Evolutionary conservation across 177 flowering plant species (phyloP).

Genomic region (Vitis hybrid): DNA sequence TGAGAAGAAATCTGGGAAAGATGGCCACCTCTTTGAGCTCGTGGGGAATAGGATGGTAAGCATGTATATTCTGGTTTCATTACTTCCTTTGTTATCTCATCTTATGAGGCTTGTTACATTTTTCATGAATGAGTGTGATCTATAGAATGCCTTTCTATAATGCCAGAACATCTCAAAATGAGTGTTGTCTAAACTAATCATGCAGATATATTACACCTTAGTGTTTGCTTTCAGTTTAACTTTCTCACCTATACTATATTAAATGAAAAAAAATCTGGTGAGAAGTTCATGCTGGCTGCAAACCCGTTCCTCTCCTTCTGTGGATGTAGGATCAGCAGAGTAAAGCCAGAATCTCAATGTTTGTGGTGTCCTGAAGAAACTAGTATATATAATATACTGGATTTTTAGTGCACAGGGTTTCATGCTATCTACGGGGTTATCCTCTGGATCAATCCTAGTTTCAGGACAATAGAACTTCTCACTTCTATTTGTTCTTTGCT

Average conservation of each 20-base stretch:
- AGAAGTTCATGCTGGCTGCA: neutral
- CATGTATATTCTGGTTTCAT: neutral
- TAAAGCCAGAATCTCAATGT: neutral
- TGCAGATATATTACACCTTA: no score
- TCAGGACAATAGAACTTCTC: no score
- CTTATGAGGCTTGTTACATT: neutral
- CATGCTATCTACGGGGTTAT: no score
- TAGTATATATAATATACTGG: no score
- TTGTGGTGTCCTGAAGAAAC: no score
- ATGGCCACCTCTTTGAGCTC: slow-evolving; percentile 58
- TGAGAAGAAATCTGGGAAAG: slow-evolving; percentile 29
- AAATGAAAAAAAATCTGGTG: neutral
- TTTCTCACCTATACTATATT: no score
- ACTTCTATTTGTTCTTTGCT: no score
- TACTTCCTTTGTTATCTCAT: neutral
- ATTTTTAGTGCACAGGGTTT: no score
- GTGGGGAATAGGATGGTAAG: slow-evolving; percentile 58
- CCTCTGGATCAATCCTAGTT: no score
- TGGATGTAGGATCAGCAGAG: neutral
- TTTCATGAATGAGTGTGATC: neutral
- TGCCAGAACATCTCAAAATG: neutral
- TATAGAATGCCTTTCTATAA: neutral
- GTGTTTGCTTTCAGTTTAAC: no score
- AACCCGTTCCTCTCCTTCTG: neutral
- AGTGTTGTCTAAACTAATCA: neutral